A percentile compares a stretch with the other conserved stretches of the same genome.
Conservation (phyloP, 2,329 filamentous ascomycete species). For the Pseudogymnoascus sp. region DNA sequence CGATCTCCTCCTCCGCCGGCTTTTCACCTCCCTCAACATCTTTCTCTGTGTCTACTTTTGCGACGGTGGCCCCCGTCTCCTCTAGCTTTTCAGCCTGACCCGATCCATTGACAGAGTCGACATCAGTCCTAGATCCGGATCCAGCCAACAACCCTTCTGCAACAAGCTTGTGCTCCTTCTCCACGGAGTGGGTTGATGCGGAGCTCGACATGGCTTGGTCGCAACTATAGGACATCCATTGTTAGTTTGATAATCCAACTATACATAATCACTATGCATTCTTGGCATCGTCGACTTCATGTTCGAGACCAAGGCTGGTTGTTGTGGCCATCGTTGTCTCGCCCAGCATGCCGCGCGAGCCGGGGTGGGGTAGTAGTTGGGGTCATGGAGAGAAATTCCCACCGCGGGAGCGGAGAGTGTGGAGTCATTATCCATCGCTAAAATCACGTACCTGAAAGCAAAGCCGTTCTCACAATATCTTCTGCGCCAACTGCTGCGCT, state of each 20-base stretch:
- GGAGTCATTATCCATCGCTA: neutral
- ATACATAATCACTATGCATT: neutral
- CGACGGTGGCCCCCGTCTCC: neutral
- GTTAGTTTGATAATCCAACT: neutral
- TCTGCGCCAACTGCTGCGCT: neutral
- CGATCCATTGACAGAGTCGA: neutral
- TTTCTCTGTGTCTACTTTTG: neutral
- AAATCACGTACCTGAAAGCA: neutral
- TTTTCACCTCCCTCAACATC: neutral
- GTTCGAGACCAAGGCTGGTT: neutral
- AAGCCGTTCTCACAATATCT: neutral
- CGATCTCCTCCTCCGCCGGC: neutral
- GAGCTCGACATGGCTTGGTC: neutral
- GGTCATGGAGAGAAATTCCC: slow-evolving; percentile 2
- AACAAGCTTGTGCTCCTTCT: slow-evolving; percentile 2
- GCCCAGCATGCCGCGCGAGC: neutral
- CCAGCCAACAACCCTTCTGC: neutral
- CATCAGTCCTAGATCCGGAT: neutral
- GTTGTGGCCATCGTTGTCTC: neutral
- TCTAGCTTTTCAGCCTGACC: neutral
- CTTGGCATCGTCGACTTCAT: neutral
- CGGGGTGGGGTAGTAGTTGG: slow-evolving; percentile 1
- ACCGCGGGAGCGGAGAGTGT: neutral
- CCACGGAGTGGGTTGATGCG: neutral
- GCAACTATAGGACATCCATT: neutral